phyloP scores from a whole-genome alignment of 2,329 filamentous ascomycete species.

The Exophiala sp. region DNA sequence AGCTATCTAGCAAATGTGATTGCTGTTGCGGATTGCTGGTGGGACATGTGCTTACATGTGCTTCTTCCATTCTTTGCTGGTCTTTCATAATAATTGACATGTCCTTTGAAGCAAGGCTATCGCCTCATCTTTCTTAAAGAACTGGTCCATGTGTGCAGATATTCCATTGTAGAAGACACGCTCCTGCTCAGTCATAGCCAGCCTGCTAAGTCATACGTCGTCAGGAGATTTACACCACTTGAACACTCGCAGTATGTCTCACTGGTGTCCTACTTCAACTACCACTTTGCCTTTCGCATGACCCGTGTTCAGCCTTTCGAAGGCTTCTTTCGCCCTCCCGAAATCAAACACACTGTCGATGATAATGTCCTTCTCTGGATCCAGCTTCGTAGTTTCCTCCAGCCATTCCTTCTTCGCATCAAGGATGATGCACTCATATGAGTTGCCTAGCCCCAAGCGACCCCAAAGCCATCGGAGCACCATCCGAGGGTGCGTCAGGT shows the following conservation, averaged over 20 bases:
- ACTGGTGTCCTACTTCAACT: slow-evolving; percentile 47
- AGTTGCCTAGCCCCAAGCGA: slow-evolving; percentile 46
- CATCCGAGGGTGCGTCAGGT: slow-evolving; percentile 26
- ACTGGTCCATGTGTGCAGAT: too few relatives aligned
- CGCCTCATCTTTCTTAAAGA: too few relatives aligned
- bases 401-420: slow-evolving; percentile 44
- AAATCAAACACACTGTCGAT: slow-evolving; percentile 53
- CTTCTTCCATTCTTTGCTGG: too few relatives aligned
- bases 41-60: too few relatives aligned
- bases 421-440: slow-evolving; percentile 34
- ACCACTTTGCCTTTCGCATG: slow-evolving; percentile 56
- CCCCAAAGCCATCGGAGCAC: slow-evolving; percentile 39
- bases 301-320: slow-evolving; percentile 52
- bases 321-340: slow-evolving; percentile 53
- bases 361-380: slow-evolving; percentile 54
- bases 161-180: too few relatives aligned
- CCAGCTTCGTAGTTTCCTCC: slow-evolving; percentile 47
- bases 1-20: too few relatives aligned
- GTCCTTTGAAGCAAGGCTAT: too few relatives aligned
- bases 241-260: slow-evolving; percentile 43
- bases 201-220: background rate
- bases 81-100: too few relatives aligned
- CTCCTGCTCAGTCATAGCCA: background rate
- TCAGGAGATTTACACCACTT: background rate
- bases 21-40: too few relatives aligned